Evolutionary conservation across 2,329 filamentous ascomycete genomes (phyloP), one percentile per base, ranked within the genome.

Genomic region (Achaetomium macrosporum): DNA sequence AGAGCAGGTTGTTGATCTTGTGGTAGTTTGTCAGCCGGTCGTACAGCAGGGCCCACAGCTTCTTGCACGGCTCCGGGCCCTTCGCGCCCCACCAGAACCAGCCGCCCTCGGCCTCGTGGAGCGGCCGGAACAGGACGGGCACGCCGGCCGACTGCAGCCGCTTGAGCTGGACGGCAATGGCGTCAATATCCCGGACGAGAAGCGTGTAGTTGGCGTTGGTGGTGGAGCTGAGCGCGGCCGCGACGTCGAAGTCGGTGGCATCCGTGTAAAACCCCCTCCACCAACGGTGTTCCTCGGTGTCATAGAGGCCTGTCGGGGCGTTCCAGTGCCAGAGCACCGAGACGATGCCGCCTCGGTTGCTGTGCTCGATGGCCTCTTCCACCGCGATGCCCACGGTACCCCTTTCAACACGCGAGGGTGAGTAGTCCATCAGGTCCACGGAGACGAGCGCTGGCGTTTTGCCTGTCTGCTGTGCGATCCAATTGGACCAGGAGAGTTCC

Each of bases 1-100:
- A 78, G 44, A 78, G 62, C 10, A 78, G 57, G 59, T 78, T 78
- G 57, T 74, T 70, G 17, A 78, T 57, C 2, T 61, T 57, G 59
- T 77, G 75, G 45, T 72, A 58, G 33, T 68, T 68, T 0, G 72
- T 75, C 31, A 76, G 59, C 1, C 75, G 66, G 40, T 75, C 67
- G 49, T 74, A 75, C 44, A 78, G 36, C 3, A 77, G 59, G 1
- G 60, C 58, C 50, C 65, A 77, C 5, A 77, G 64, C 59, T 73
- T 64, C 64, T 75, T 76, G 56, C 63, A 66, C 5, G 73, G 65
- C 59, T 71, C 74, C 2, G 75, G 64, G 0, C 74, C 73, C 56
- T 73, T 67, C 1, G 74, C 74, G 7, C 74, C 75, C 75, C 75
- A 77, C 74, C 75, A 78, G 66, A 77, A 78, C 75, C 75, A 78